Conservation (phyloP, 2,329 filamentous ascomycete genomes). For the Huntiella savannae region DNA sequence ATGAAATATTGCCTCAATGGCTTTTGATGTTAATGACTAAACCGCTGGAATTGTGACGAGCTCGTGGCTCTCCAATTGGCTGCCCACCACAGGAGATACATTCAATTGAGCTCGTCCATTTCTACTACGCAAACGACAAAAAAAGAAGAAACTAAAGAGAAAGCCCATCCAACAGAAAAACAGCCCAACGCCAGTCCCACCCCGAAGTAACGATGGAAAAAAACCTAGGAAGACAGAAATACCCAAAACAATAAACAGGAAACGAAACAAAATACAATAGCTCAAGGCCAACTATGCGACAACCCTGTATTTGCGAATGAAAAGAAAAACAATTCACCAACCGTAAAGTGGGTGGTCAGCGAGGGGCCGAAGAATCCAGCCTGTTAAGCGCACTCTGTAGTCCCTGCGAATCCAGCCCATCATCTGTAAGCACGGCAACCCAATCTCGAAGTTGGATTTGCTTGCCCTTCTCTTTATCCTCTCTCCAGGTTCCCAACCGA, state of each 20-base stretch:
- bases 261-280: neutral
- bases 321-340: neutral
- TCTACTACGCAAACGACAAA: neutral
- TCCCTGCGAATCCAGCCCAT: conserved; percentile 47
- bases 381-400: conserved; percentile 38
- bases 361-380: conserved; percentile 30
- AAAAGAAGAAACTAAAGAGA: neutral
- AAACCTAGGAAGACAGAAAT: neutral
- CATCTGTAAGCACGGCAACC: conserved; percentile 58
- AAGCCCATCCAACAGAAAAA: neutral
- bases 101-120: no score
- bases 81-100: no score
- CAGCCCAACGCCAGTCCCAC: neutral
- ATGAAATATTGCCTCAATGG: no score
- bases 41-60: no score
- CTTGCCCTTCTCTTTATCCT: conserved; percentile 56
- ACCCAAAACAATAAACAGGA: neutral
- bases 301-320: neutral
- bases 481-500: conserved; percentile 55
- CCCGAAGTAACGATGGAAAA: conserved; percentile 4
- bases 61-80: no score
- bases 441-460: conserved; percentile 75
- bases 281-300: neutral
- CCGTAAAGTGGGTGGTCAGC: conserved; percentile 14
- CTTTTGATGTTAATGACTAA: no score